A percentile compares a stretch with the other conserved stretches of the same genome.
These are phyloP conservation scores for Mycosphaerella arachidis DNA, from an alignment of 2,329 filamentous ascomycete species.

Conservation along the genomic window DNA sequence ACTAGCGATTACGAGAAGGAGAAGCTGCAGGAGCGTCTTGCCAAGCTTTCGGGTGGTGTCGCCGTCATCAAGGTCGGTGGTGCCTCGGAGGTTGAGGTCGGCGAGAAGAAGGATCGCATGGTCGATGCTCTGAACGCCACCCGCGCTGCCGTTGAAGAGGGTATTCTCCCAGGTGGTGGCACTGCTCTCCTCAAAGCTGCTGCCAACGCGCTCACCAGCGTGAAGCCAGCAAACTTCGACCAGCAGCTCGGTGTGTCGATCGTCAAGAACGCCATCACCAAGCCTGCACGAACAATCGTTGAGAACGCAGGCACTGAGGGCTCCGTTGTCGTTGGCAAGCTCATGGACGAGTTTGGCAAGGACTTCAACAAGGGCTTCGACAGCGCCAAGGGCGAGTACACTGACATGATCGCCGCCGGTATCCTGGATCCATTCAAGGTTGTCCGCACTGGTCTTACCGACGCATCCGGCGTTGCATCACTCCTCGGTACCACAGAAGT, in stretches of 20 bases:
- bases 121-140: slow-evolving; percentile 98
- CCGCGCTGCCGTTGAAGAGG: slow-evolving; percentile 96
- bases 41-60: slow-evolving; percentile 97
- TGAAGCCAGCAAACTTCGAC: slow-evolving; percentile 95
- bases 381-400: slow-evolving; percentile 93
- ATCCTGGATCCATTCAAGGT: slow-evolving; percentile 99
- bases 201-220: slow-evolving; percentile 72
- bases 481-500: slow-evolving; percentile 97
- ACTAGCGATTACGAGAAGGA: slow-evolving; percentile 99
- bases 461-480: slow-evolving; percentile 93
- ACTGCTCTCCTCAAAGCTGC: slow-evolving; percentile 97
- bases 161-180: slow-evolving; percentile 96
- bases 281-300: slow-evolving; percentile 88
- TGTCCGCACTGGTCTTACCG: slow-evolving; percentile 89
- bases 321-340: slow-evolving; percentile 94
- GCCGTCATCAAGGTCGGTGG: slow-evolving; percentile 99
- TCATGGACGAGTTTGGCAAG: slow-evolving; percentile 81
- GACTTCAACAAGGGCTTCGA: slow-evolving; percentile 99
- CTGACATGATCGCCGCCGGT: slow-evolving; percentile 95
- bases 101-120: slow-evolving; percentile 99
- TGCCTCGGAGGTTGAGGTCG: slow-evolving; percentile 95
- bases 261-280: slow-evolving; percentile 96
- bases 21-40: slow-evolving; percentile 99
- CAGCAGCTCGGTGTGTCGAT: slow-evolving; percentile 98
- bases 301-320: slow-evolving; percentile 97